These are phyloP conservation scores for Pythium dissotocum DNA, from an alignment of 352 stramenopile species.

Conservation along the genomic window DNA sequence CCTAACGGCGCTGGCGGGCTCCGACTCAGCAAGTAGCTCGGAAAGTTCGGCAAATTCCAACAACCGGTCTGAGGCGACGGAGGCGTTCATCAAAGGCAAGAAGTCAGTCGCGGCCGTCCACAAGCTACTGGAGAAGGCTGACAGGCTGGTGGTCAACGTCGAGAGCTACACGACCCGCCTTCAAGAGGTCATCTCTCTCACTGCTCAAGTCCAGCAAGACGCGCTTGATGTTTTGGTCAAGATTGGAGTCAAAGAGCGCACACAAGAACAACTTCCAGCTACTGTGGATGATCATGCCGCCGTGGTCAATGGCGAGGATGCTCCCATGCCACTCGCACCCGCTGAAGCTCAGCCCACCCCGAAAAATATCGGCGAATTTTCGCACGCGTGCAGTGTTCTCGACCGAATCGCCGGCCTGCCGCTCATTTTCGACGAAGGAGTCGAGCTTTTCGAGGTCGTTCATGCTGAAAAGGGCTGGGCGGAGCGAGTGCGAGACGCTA, in stretches of 20 bases:
- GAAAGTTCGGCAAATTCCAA: background rate
- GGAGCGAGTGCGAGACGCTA: constrained; percentile 64
- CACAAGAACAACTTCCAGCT: background rate
- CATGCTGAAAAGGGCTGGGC: constrained; percentile 64
- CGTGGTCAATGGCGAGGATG: background rate
- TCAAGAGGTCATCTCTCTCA: constrained; percentile 54
- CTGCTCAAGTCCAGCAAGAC: constrained; percentile 47
- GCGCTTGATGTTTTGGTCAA: constrained; percentile 51
- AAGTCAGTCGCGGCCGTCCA: constrained; percentile 67
- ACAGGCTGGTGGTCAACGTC: constrained; percentile 64
- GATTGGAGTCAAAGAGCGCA: constrained; percentile 39
- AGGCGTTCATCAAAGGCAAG: constrained; percentile 46
- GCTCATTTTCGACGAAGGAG: constrained; percentile 72
- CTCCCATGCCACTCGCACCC: constrained; percentile 13
- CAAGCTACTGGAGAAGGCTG: constrained; percentile 68
- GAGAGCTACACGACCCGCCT: constrained; percentile 60
- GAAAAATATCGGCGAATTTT: constrained; percentile 39
- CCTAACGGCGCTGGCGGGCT: background rate
- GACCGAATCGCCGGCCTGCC: constrained; percentile 70
- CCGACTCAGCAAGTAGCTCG: constrained; percentile 3
- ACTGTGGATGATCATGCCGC: background rate
- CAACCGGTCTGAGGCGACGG: constrained; percentile 16
- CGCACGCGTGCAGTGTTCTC: constrained; percentile 51
- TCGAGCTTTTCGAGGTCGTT: constrained; percentile 57
- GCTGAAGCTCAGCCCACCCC: background rate